A percentile compares a stretch with the other conserved stretches of the same genome.
Evolutionary conservation across 768 basidiomycete genomes (phyloP).

Genomic region (Sistotremastrum suecicum): DNA sequence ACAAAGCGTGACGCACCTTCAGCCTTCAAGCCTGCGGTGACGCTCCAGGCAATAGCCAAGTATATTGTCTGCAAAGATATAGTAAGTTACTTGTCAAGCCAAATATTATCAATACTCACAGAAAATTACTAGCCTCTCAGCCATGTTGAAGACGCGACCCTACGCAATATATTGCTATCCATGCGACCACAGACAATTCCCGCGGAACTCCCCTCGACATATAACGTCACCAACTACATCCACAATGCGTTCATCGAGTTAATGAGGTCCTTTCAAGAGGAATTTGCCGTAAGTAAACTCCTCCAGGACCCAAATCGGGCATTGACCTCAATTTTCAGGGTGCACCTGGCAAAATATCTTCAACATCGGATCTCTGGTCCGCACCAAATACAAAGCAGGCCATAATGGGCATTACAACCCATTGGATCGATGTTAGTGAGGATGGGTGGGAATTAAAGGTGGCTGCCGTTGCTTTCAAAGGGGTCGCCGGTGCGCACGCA

Average conservation of each 20-base stretch:
- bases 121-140: constrained; percentile 6
- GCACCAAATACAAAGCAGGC: constrained; percentile 11
- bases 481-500: constrained; percentile 12
- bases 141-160: constrained; percentile 5
- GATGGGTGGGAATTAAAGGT: constrained; percentile 12
- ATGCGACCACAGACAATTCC: constrained; percentile 8
- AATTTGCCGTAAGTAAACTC: constrained; percentile 6
- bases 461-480: constrained; percentile 14
- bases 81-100: constrained; percentile 2
- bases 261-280: constrained; percentile 1
- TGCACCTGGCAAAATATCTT: constrained; percentile 7
- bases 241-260: constrained; percentile 9
- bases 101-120: neutral
- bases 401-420: constrained; percentile 11
- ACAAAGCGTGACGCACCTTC: too few species aligned
- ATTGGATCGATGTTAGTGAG: constrained; percentile 14
- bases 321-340: constrained; percentile 2
- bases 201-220: constrained; percentile 7
- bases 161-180: constrained; percentile 9
- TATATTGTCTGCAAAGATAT: constrained; percentile 10
- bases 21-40: too few species aligned
- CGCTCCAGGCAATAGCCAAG: constrained; percentile 6
- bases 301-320: too few species aligned
- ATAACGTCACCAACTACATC: constrained; percentile 8
- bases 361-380: constrained; percentile 9